These are phyloP conservation scores for Malassezia pachydermatis DNA, from an alignment of 1,284 basidiomycete genomes.

Conservation along the genomic window DNA sequence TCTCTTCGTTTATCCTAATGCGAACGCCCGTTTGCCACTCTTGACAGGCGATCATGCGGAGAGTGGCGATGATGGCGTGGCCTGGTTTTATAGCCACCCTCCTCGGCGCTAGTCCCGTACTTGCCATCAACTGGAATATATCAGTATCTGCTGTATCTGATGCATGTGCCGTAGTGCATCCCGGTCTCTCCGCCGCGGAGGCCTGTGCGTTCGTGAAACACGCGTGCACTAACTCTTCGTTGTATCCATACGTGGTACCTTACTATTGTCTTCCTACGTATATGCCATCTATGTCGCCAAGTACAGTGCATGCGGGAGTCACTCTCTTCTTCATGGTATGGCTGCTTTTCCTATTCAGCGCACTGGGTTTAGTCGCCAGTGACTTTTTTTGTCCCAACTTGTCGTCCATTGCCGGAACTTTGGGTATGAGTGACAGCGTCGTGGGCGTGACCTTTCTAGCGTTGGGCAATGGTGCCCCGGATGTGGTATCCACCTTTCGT, in stretches of 20 bases:
- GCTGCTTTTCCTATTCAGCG: constrained; percentile 39
- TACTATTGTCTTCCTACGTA: constrained; percentile 34
- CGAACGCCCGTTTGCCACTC: no score
- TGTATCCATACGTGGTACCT: constrained; percentile 32
- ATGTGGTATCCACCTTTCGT: constrained; percentile 75
- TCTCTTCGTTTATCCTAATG: no score
- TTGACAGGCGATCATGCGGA: no score
- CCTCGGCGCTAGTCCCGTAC: no score
- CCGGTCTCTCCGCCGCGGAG: constrained; percentile 15
- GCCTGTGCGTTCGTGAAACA: constrained; percentile 29
- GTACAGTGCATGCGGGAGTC: constrained; percentile 2
- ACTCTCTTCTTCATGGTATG: constrained; percentile 19
- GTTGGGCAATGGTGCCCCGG: constrained; percentile 50
- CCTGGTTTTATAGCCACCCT: no score
- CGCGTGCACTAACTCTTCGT: constrained; percentile 28
- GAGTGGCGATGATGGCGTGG: no score
- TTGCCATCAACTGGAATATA: no score
- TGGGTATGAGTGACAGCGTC: constrained; percentile 42
- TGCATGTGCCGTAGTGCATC: constrained; percentile 25
- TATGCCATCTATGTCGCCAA: not conserved
- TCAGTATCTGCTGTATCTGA: no score
- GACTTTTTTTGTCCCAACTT: constrained; percentile 47
- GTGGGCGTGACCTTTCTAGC: constrained; percentile 44
- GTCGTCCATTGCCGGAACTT: constrained; percentile 31
- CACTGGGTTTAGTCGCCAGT: constrained; percentile 41